Base-by-base conservation (phyloP, 176 grass and related monocot species). In the Chloris gayana region DNA sequence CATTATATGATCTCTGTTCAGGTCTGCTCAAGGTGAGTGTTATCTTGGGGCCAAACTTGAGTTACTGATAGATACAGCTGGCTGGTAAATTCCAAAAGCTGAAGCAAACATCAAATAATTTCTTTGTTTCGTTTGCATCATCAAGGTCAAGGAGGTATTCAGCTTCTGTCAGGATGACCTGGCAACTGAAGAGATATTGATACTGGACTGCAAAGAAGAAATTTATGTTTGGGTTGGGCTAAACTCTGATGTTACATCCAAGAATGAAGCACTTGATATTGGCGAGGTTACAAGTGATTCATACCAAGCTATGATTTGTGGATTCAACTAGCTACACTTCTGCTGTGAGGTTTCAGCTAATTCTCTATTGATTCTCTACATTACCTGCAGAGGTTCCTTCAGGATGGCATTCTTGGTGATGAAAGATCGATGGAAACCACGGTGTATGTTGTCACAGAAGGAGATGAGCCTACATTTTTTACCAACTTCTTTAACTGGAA, bases 81-180 rank as follows among this genome's bases (percentile, higher is more conserved):
- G 50, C 73, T 83, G 5, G 3, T 59, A 41, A 7, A 67, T 78
- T 73, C 35, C 12, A 15, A 13, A 25, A 18, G 35, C 65, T 15
- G 1, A 35, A 17, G 49, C 17, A 51, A 69, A 74, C 26, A 31
- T 32, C 53, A 56, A 69, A 17, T 63, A 69, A 26, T 69, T 50
- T 62, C 2, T 25, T 51, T 25, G 19, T 54, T 53, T 39, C 34
- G 79, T 71, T 80, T 37, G 45, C 32, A 31, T 79, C 70, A 79
- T 70, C 30, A 82, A 98, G 95, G 92, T 77, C 34, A 91, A 88
- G 71, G 95, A 98, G 88, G 91, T 98, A 81, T 92, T 85, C 62
- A 98, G 81, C 81, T 98, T 98, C 80, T 85, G 80, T 31, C 92
- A 98, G 85, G 95, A 98, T 84, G 95, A 98, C 76, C 87, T 98